Evolutionary conservation across 139 green algal species (phyloP).

Genomic region (Chlamydomonas urium): DNA sequence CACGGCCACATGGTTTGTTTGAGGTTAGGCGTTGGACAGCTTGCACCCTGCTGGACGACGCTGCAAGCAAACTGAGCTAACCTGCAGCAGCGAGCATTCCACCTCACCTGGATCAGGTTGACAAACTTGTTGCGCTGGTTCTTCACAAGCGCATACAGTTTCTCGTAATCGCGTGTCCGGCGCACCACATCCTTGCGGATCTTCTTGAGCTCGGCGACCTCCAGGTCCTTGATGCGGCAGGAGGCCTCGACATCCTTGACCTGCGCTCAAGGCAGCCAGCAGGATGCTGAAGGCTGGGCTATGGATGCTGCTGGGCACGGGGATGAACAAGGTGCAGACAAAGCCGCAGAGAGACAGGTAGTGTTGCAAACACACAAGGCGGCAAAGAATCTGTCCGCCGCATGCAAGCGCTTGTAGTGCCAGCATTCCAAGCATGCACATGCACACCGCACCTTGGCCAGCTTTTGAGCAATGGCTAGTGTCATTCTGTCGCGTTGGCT

Average conservation of each 20-base stretch:
- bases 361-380: too few relatives aligned
- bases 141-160: constrained; percentile 79
- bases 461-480: constrained; percentile 44
- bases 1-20: too few relatives aligned
- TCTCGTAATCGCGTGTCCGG: constrained; percentile 62
- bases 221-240: constrained; percentile 43
- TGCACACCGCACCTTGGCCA: constrained; percentile 26
- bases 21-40: not conserved
- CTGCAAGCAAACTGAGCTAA: not conserved
- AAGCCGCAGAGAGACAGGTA: too few relatives aligned
- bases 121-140: constrained; percentile 75
- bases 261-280: too few relatives aligned
- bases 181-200: constrained; percentile 35
- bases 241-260: constrained; percentile 35
- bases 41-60: not conserved
- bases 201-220: constrained; percentile 66
- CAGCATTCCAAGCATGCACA: not conserved
- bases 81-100: not conserved
- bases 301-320: too few relatives aligned
- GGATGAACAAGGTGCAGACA: too few relatives aligned
- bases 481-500: constrained; percentile 38
- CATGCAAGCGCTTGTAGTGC: too few relatives aligned
- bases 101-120: constrained; percentile 18
- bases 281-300: too few relatives aligned
- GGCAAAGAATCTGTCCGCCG: too few relatives aligned